Percentiles rank a stretch among this genome's conserved stretches.
Conservation (phyloP, 192 early-diverging fungal genomes). For the Coemansia sp. region DNA sequence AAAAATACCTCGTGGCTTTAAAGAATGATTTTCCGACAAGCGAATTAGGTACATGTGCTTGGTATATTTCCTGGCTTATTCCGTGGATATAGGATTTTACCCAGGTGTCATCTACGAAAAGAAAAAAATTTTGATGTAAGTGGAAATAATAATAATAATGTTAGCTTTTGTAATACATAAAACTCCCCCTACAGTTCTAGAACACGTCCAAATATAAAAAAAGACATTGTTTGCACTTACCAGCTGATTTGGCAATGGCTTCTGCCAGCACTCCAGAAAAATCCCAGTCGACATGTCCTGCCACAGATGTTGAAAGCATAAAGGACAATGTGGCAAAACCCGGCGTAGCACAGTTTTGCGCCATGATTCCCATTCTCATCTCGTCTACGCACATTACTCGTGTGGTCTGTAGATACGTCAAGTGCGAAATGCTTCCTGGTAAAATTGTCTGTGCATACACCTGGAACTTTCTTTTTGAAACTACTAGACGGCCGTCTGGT, state of each 20-base stretch:
- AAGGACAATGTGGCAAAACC: slow-evolving; percentile 52
- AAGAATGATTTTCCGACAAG: slow-evolving; percentile 48
- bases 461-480: slow-evolving; percentile 16
- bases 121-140: not conserved
- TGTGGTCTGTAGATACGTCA: slow-evolving; percentile 41
- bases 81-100: slow-evolving; percentile 52
- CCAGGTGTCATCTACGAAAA: slow-evolving; percentile 45
- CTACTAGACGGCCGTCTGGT: not conserved
- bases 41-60: slow-evolving; percentile 38
- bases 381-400: slow-evolving; percentile 51
- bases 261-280: slow-evolving; percentile 34
- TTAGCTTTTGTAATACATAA: not conserved
- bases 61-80: slow-evolving; percentile 56
- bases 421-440: slow-evolving; percentile 42
- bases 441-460: slow-evolving; percentile 50
- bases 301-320: slow-evolving; percentile 49
- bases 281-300: slow-evolving; percentile 30
- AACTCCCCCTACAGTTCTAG: no score
- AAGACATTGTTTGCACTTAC: slow-evolving; percentile 12
- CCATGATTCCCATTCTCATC: slow-evolving; percentile 56
- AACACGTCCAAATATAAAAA: no score
- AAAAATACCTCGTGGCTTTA: slow-evolving; percentile 46
- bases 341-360: slow-evolving; percentile 52
- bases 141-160: not conserved
- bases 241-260: slow-evolving; percentile 33